A percentile compares a stretch with the other conserved stretches of the same genome.
These are phyloP conservation scores for Beauveria brongniartii DNA, from an alignment of 2,329 filamentous ascomycete species.

Conservation along the genomic window DNA sequence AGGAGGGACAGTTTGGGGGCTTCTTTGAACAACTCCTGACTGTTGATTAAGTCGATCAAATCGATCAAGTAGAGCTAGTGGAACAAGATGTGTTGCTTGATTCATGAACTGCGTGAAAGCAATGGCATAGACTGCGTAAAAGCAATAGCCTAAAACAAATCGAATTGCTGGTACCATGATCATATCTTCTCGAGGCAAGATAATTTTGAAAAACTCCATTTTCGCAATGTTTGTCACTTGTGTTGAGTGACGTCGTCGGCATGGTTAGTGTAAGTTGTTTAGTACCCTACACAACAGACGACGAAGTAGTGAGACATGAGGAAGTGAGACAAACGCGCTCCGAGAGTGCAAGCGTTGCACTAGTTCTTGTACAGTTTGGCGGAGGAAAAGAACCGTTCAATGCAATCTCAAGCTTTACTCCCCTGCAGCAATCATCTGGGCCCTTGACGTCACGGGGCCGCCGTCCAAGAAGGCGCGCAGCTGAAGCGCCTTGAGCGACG, in stretches of 20 bases:
- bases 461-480: constrained; percentile 8
- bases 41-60: neutral
- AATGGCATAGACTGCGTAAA: neutral
- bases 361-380: neutral
- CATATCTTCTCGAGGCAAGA: neutral
- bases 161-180: neutral
- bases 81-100: neutral
- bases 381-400: neutral
- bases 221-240: neutral
- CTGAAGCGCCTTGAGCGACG: constrained; percentile 3
- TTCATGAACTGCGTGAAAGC: neutral
- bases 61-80: neutral
- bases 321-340: too few relatives aligned
- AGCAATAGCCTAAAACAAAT: neutral
- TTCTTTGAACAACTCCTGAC: constrained; percentile 35
- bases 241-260: neutral
- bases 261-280: neutral
- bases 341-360: neutral
- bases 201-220: neutral
- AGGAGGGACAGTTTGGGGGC: constrained; percentile 26
- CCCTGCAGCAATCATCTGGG: constrained; percentile 8
- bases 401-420: neutral
- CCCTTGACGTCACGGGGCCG: constrained; percentile 10
- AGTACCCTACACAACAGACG: neutral
- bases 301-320: too few relatives aligned